Evolutionary conservation across 1,284 basidiomycete species (phyloP), one percentile per base, ranked within the genome.

Genomic region (Earliella scabrosa): DNA sequence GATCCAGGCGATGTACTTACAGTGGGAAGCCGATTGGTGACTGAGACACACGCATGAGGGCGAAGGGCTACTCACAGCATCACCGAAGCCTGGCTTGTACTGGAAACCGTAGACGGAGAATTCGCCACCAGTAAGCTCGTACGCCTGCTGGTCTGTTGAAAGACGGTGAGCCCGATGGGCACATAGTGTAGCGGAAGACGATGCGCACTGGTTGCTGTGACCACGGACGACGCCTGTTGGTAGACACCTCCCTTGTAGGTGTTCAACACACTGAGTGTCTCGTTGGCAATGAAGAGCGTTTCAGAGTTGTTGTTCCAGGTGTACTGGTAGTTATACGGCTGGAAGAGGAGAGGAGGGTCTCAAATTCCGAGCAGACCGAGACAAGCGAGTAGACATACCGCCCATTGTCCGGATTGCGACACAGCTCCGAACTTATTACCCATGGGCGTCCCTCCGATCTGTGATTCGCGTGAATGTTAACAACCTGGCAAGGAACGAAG

Each of bases 1-100:
- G 32, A 92, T 80, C 94, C 94, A 96, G n/a, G 83, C 80, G 62
- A 95, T 90, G 68, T 93, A 94, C 77, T 91, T 71, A n/a, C n/a
- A n/a, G n/a, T n/a, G n/a, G n/a, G n/a, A n/a, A n/a, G n/a, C n/a
- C n/a, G n/a, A n/a, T n/a, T n/a, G n/a, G n/a, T n/a, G n/a, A n/a
- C n/a, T n/a, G n/a, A n/a, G n/a, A n/a, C n/a, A n/a, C n/a, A n/a
- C n/a, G n/a, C n/a, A n/a, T n/a, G n/a, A n/a, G n/a, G n/a, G n/a
- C n/a, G n/a, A n/a, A n/a, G n/a, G n/a, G 26, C 10, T 13, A 52
- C 57, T 52, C 50, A 76, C 73, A 11, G 63, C 75, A 32, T 68
- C 62, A 49, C 72, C 70, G 40, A 73, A 73, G 1, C 76, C 81
- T 2, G 79, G 76, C 40, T 72, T 59, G 63, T 86, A 88, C 67